These are phyloP conservation scores for Hansenula lynferdii DNA, from an alignment of 1,139 yeast species.

Conservation along the genomic window DNA sequence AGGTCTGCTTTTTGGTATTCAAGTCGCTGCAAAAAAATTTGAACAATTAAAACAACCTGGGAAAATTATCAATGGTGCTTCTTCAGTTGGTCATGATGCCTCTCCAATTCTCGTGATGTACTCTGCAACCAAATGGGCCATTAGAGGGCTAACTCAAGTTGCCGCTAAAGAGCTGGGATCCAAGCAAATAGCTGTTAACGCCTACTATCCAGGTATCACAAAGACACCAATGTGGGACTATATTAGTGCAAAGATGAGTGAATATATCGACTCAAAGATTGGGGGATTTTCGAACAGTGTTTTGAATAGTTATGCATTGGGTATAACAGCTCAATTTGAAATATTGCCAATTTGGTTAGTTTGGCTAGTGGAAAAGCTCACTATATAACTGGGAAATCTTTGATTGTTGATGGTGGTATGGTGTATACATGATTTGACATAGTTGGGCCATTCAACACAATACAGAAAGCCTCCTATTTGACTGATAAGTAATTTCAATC, in stretches of 20 bases:
- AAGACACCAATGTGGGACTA: slow-evolving; percentile 27
- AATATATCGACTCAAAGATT: slow-evolving; percentile 13
- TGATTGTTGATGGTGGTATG: slow-evolving; percentile 39
- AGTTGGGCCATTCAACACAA: too few species aligned
- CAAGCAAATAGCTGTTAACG: slow-evolving; percentile 24
- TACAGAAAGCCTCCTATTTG: too few species aligned
- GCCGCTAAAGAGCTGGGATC: slow-evolving; percentile 26
- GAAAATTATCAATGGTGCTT: slow-evolving; percentile 27
- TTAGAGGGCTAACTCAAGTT: slow-evolving; percentile 26
- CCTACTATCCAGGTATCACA: slow-evolving; percentile 27
- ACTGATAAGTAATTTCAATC: too few species aligned
- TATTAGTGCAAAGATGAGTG: slow-evolving; percentile 22
- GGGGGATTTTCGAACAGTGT: slow-evolving; percentile 20
- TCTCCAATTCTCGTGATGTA: slow-evolving; percentile 21
- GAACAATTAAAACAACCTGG: slow-evolving; percentile 22
- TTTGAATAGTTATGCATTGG: slow-evolving; percentile 20
- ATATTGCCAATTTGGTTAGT: slow-evolving; percentile 23
- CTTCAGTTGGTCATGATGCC: slow-evolving; percentile 23
- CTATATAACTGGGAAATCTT: slow-evolving; percentile 39
- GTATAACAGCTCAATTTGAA: slow-evolving; percentile 23
- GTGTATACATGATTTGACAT: slow-evolving; percentile 15
- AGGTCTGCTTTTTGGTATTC: slow-evolving; percentile 28
- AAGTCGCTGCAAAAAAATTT: slow-evolving; percentile 28
- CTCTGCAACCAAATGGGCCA: slow-evolving; percentile 27
- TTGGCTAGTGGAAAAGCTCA: slow-evolving; percentile 35